Base-by-base conservation (phyloP, 2,329 filamentous ascomycete genomes). In the Onygena corvina region DNA sequence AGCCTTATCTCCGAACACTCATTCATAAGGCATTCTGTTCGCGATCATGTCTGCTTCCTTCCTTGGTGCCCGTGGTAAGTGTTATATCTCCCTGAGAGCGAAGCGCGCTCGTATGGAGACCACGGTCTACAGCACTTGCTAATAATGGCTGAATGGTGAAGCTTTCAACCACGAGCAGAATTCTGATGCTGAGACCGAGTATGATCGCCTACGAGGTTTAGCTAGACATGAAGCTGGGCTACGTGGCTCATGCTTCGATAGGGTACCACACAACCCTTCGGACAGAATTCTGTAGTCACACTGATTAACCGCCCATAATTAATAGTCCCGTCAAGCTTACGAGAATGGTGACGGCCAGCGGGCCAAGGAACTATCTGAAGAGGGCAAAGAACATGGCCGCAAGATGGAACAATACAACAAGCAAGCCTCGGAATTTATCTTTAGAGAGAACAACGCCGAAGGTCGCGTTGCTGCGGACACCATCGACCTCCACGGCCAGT, bases 401-500 rank as follows among this genome's bases (percentile, higher is more conserved):
- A 78, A 83, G 64, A 92, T 93, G 79, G 86, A 93, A 57, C 74
- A 83, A 52, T 93, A 88, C 71, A 95, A 95, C 73, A 80, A 78
- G 56, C 87, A 94, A 67, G 92, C 92, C 1, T 86, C 86, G 52
- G 86, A 95, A 52, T 94, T 79, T 67, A 96, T 96, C 64, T 95
- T 98, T 72, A 83, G 88, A 34, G 87, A 90, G 70, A 95, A 95
- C 72, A 96, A 96, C 64, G 81, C 85, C 16, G 66, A 73, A 2
- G 85, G 80, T 14, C 80, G 83, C 53, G 83, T 94, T 7, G 76
- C 79, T 12, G 73, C 73, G 34, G 90, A 96, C 67, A 87, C 84
- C 6, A 89, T 98, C 59, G 92, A 98, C 68, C 74, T 98, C 44
- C 92, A 98, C 66, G 92, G 92, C 2, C 84, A 93, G 62, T 95